These are phyloP conservation scores for Rhizopogon sp. DNA, from an alignment of 768 basidiomycete species.

Conservation along the genomic window DNA sequence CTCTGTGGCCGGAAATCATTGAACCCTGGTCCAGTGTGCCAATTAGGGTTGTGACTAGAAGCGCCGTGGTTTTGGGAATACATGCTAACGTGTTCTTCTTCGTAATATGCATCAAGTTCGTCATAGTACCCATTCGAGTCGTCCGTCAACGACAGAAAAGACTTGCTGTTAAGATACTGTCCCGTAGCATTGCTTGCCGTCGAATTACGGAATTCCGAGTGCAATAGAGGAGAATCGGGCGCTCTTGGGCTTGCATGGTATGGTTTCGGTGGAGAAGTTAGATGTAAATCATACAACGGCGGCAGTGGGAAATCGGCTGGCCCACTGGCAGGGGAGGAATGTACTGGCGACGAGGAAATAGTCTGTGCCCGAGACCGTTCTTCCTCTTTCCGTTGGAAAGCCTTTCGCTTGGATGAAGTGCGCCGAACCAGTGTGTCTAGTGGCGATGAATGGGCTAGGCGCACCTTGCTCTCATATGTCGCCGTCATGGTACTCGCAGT, in stretches of 20 bases:
- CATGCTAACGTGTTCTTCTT: conserved; percentile 5
- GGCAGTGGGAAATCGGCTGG: conserved; percentile 5
- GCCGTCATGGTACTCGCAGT: background rate
- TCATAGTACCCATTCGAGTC: conserved; percentile 29
- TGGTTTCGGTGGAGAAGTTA: conserved; percentile 9
- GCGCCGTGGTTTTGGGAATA: background rate
- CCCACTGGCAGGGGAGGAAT: conserved; percentile 3
- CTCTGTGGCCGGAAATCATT: background rate
- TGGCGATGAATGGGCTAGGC: conserved; percentile 44
- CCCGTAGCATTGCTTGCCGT: conserved; percentile 23
- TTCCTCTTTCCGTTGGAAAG: conserved; percentile 4
- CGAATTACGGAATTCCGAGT: conserved; percentile 42
- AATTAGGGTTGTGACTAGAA: background rate
- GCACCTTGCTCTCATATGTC: conserved; percentile 14
- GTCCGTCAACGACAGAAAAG: conserved; percentile 23
- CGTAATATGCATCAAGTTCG: conserved; percentile 39
- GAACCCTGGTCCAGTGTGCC: background rate
- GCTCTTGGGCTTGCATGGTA: conserved; percentile 5
- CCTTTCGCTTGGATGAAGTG: conserved; percentile 41
- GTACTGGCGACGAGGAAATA: background rate
- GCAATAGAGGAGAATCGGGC: conserved; percentile 44
- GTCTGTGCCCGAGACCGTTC: background rate
- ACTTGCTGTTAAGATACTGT: conserved; percentile 16
- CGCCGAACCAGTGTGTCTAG: conserved; percentile 52
- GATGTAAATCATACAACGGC: background rate